A percentile compares a stretch with the other conserved stretches of the same genome.
Evolutionary conservation across 192 early-diverging fungal species (phyloP).

Genomic region (Podila clonocystis): DNA sequence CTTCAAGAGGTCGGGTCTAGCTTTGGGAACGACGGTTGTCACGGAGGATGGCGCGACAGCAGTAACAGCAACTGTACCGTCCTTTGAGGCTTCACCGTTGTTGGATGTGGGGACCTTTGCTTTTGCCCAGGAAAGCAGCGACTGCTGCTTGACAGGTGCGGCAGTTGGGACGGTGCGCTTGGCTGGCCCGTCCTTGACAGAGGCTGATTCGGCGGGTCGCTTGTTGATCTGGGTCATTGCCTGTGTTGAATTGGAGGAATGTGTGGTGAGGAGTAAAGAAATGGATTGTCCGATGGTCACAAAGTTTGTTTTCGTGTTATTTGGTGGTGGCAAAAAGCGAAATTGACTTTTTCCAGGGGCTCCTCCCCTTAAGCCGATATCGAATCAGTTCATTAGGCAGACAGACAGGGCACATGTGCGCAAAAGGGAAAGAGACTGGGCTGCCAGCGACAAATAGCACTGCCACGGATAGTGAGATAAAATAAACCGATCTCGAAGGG

Average conservation of each 20-base stretch:
- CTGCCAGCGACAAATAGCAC: too few species aligned
- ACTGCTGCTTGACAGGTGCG: conserved; percentile 15
- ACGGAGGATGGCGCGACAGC: background rate
- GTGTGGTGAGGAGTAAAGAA: background rate
- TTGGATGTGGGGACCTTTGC: conserved; percentile 12
- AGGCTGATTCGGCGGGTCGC: conserved; percentile 4
- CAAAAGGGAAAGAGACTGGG: too few species aligned
- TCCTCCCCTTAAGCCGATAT: too few species aligned
- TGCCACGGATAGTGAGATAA: too few species aligned
- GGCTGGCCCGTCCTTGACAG: background rate
- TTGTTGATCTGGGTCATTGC: conserved; percentile 13
- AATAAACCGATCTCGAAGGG: too few species aligned
- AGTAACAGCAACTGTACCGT: background rate
- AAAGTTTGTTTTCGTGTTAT: too few species aligned
- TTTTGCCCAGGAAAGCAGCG: conserved; percentile 34
- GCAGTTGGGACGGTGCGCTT: conserved; percentile 10
- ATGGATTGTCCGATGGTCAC: background rate
- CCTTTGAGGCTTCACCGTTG: background rate
- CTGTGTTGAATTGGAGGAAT: background rate
- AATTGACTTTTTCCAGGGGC: too few species aligned
- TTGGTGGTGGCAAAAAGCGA: too few species aligned
- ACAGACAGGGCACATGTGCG: too few species aligned
- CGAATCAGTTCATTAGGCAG: too few species aligned
- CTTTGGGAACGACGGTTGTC: background rate
- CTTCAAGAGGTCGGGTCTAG: conserved; percentile 34